Conservation (phyloP, 495 filamentous ascomycete genomes). For the Collariella sp. region DNA sequence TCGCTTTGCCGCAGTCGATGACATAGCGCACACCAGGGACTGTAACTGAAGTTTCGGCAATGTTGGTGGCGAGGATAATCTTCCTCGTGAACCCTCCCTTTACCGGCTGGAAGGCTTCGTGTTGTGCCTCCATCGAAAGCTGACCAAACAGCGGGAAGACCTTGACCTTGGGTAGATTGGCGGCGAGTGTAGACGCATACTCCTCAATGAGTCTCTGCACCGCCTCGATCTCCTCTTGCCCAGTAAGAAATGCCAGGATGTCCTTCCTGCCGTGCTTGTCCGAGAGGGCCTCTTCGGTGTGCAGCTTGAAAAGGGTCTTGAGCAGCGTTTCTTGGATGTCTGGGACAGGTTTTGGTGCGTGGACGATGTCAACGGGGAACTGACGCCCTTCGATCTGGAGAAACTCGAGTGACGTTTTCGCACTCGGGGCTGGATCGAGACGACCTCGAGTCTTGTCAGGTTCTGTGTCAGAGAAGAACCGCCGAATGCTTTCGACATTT, state of each 20-base stretch:
- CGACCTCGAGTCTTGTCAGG: background rate
- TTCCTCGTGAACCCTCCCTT: conserved; percentile 69
- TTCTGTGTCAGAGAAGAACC: conserved; percentile 54
- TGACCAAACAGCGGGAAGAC: conserved; percentile 45
- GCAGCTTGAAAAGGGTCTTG: conserved; percentile 79
- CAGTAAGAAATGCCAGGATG: conserved; percentile 86
- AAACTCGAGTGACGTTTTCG: conserved; percentile 30
- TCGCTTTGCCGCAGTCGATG: conserved; percentile 87
- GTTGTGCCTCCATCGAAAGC: conserved; percentile 60
- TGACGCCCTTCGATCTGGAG: conserved; percentile 84
- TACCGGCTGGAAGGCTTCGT: conserved; percentile 71
- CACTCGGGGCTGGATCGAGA: background rate
- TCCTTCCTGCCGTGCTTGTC: conserved; percentile 51
- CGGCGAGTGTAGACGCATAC: conserved; percentile 58
- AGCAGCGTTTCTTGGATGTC: conserved; percentile 79
- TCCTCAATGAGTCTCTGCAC: conserved; percentile 75
- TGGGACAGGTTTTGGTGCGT: conserved; percentile 65
- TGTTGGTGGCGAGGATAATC: conserved; percentile 88
- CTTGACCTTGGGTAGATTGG: conserved; percentile 61
- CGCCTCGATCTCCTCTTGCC: conserved; percentile 84
- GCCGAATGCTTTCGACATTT: conserved; percentile 65
- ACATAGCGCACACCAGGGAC: conserved; percentile 89
- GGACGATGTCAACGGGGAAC: conserved; percentile 71
- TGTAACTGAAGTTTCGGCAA: conserved; percentile 95
- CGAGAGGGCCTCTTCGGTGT: conserved; percentile 77